These are phyloP conservation scores for Phytopythium helicoides DNA, from an alignment of 352 stramenopile species.

Conservation along the genomic window DNA sequence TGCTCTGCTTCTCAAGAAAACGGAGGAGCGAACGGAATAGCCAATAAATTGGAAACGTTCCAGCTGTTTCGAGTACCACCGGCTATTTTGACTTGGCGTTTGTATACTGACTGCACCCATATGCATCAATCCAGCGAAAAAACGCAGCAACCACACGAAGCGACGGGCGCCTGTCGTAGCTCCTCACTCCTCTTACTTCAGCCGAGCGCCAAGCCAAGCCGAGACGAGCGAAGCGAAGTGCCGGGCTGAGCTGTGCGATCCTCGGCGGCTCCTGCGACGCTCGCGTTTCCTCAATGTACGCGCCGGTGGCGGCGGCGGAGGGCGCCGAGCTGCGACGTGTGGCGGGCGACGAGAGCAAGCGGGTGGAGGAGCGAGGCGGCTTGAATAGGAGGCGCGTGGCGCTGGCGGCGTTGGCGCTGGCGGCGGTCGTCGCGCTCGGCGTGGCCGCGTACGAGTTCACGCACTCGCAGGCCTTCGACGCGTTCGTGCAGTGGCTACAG, in stretches of 20 bases:
- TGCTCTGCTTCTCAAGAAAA: neutral
- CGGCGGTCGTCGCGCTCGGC: constrained; percentile 16
- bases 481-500: constrained; percentile 49
- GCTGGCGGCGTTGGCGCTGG: constrained; percentile 13
- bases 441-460: constrained; percentile 34
- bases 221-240: too few species aligned
- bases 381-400: constrained; percentile 5
- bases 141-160: neutral
- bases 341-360: constrained; percentile 3
- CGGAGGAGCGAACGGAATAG: too few species aligned
- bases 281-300: constrained; percentile 10
- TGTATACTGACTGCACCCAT: neutral
- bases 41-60: too few species aligned
- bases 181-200: neutral
- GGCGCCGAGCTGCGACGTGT: constrained; percentile 6
- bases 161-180: too few species aligned
- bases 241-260: too few species aligned
- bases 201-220: neutral
- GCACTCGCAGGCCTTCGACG: constrained; percentile 43
- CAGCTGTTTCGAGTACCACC: neutral
- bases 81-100: neutral
- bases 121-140: neutral
- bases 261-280: neutral
- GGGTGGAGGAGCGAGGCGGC: neutral
- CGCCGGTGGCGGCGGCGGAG: constrained; percentile 13